phyloP scores from a whole-genome alignment of 257 asterid genomes.

The Coffea canephora region DNA sequence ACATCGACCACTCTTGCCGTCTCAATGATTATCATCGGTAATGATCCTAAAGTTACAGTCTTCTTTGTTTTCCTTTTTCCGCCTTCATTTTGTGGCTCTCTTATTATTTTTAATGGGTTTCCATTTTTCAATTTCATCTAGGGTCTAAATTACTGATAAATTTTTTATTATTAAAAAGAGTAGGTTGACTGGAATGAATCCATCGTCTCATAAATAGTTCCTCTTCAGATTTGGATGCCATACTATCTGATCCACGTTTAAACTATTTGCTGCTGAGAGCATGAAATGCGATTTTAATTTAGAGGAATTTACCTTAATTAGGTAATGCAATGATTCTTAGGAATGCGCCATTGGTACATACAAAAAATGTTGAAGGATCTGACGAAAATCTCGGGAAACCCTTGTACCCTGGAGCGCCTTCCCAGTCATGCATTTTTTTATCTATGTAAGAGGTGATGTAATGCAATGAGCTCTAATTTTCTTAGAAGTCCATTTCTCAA shows the following conservation, averaged over 20 bases:
- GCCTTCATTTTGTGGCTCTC: too few relatives aligned
- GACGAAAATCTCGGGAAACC: slow-evolving; percentile 67
- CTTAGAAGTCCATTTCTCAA: too few relatives aligned
- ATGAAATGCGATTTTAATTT: background rate
- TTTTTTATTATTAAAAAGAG: too few relatives aligned
- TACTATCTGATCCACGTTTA: background rate
- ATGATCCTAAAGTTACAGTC: too few relatives aligned
- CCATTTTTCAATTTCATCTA: too few relatives aligned
- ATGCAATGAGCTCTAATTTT: background rate
- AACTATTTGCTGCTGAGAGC: too few relatives aligned
- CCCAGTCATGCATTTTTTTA: slow-evolving; percentile 79
- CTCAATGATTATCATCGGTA: too few relatives aligned
- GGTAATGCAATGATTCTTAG: slow-evolving; percentile 22
- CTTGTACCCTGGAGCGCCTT: slow-evolving; percentile 68
- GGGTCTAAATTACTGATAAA: too few relatives aligned
- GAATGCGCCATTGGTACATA: slow-evolving; percentile 96
- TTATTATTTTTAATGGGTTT: too few relatives aligned
- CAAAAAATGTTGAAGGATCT: slow-evolving; percentile 81
- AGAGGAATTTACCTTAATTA: background rate
- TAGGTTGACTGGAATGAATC: background rate
- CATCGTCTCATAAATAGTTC: background rate
- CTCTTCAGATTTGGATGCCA: background rate
- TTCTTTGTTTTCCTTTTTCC: too few relatives aligned
- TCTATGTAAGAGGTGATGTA: slow-evolving; percentile 74
- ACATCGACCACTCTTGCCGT: too few relatives aligned